Percentiles rank a stretch among this genome's conserved stretches.
Evolutionary conservation across 2,329 filamentous ascomycete genomes (phyloP).

Genomic region (Periconia digitata): DNA sequence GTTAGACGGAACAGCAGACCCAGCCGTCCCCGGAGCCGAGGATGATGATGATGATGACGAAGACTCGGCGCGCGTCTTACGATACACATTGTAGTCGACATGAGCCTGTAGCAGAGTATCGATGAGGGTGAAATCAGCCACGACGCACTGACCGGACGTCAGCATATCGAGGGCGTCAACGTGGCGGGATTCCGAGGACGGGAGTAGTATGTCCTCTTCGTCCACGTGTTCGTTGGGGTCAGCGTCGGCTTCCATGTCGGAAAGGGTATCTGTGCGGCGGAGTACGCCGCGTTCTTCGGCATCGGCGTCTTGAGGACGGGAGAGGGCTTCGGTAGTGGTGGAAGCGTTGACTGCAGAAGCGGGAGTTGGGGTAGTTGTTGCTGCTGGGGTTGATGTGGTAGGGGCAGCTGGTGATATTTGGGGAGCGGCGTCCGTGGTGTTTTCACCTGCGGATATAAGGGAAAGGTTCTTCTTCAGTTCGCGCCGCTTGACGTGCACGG

Average conservation of each 20-base stretch:
- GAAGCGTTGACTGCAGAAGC: constrained; percentile 6
- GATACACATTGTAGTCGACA: constrained; percentile 38
- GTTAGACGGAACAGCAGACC: constrained; percentile 28
- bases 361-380: not conserved
- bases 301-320: constrained; percentile 56
- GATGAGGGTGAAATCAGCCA: constrained; percentile 47
- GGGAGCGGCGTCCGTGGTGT: constrained; percentile 9
- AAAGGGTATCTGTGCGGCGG: constrained; percentile 41
- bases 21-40: constrained; percentile 12
- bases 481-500: constrained; percentile 55
- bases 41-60: constrained; percentile 14
- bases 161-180: constrained; percentile 47
- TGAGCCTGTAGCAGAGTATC: constrained; percentile 48
- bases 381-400: not conserved
- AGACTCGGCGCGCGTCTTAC: constrained; percentile 29
- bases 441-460: constrained; percentile 24
- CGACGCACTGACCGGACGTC: constrained; percentile 50
- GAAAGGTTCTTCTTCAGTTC: constrained; percentile 47
- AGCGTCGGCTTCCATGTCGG: constrained; percentile 45
- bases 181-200: constrained; percentile 24
- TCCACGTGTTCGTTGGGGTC: constrained; percentile 27
- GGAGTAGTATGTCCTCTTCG: constrained; percentile 27
- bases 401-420: not conserved
- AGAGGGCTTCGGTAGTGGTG: constrained; percentile 17
- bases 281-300: constrained; percentile 61